These are phyloP conservation scores for Kalmusia sp. DNA, from an alignment of 2,329 filamentous ascomycete species.

Conservation along the genomic window DNA sequence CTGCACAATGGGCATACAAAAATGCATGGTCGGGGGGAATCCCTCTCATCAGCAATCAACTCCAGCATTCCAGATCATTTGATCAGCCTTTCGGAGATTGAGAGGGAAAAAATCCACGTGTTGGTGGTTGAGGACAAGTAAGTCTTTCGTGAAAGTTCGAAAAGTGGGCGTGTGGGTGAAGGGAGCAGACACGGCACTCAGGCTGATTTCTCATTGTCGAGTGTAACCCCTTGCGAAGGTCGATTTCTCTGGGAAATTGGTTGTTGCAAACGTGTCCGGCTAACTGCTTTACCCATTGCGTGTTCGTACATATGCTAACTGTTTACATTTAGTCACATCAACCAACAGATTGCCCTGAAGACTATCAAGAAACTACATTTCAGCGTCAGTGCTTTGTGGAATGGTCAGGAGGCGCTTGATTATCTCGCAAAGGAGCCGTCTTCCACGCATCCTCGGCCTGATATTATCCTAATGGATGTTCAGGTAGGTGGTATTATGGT, in stretches of 20 bases:
- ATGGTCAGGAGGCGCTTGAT: conserved; percentile 79
- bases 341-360: conserved; percentile 78
- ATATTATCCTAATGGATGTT: conserved; percentile 77
- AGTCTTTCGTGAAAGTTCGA: too few species aligned
- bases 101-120: conserved; percentile 71
- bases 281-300: too few species aligned
- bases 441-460: conserved; percentile 63
- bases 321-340: conserved; percentile 57
- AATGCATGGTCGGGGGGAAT: conserved; percentile 9
- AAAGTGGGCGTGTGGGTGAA: too few species aligned
- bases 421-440: conserved; percentile 67
- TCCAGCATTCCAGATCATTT: conserved; percentile 35
- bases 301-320: conserved; percentile 9
- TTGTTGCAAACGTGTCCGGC: too few species aligned
- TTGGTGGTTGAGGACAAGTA: conserved; percentile 83
- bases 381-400: conserved; percentile 74
- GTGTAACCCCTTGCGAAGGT: too few species aligned
- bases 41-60: conserved; percentile 33
- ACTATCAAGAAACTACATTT: conserved; percentile 78
- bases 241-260: too few species aligned
- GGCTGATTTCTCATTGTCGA: too few species aligned
- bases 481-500: conserved; percentile 1
- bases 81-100: conserved; percentile 60
- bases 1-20: conserved; percentile 24
- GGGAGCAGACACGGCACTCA: too few species aligned